Percentiles rank a stretch among this genome's conserved stretches.
Evolutionary conservation across 2,329 filamentous ascomycete species (phyloP).

Genomic region (Alternaria tenuissima): DNA sequence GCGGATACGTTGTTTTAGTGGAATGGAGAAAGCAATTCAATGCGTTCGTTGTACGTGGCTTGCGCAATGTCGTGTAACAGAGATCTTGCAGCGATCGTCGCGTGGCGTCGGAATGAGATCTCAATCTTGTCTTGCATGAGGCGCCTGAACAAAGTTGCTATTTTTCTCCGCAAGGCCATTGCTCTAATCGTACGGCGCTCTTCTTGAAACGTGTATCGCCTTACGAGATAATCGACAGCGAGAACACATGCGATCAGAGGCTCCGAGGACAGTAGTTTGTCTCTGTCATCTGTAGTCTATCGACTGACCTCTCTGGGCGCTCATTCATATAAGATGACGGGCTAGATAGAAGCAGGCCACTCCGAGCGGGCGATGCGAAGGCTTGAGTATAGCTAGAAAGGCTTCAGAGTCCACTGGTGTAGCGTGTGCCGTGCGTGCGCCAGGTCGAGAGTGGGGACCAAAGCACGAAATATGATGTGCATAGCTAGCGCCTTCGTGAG

Average conservation of each 20-base stretch:
- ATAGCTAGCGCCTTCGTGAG: constrained; percentile 7
- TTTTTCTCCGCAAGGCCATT: neutral
- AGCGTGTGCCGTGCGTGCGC: neutral
- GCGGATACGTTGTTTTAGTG: neutral
- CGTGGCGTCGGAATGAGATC: neutral
- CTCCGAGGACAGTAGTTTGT: neutral
- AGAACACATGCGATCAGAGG: neutral
- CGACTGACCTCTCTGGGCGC: neutral
- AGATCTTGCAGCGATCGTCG: neutral
- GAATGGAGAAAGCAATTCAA: neutral
- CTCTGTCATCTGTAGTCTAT: neutral
- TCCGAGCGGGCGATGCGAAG: neutral
- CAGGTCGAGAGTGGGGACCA: neutral
- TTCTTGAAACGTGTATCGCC: neutral
- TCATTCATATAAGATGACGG: neutral
- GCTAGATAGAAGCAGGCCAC: neutral
- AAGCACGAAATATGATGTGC: constrained; percentile 12
- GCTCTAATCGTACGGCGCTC: neutral
- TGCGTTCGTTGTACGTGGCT: neutral
- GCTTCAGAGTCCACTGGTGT: neutral
- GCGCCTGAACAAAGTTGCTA: neutral
- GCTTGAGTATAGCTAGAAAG: neutral
- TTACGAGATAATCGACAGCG: neutral
- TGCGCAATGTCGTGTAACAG: neutral
- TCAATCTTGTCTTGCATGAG: neutral